A percentile compares a stretch with the other conserved stretches of the same genome.
These are phyloP conservation scores for Naumovozyma castellii DNA, from an alignment of 805 yeast species.

Conservation along the genomic window DNA sequence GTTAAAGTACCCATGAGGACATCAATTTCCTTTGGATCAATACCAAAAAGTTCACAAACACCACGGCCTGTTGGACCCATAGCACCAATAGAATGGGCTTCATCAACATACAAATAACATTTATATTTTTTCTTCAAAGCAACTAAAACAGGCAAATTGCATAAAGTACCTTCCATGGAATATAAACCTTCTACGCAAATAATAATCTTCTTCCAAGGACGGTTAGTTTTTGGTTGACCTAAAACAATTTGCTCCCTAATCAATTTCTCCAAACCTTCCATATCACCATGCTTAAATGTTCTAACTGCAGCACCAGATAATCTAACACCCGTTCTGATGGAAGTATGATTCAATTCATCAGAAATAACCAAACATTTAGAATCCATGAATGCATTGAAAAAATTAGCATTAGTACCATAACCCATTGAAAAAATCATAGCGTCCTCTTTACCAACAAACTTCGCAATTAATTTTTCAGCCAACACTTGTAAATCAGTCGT, in stretches of 20 bases:
- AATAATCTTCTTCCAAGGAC: slow-evolving; percentile 88
- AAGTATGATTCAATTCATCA: slow-evolving; percentile 91
- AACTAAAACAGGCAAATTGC: slow-evolving; percentile 67
- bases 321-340: slow-evolving; percentile 91
- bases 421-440: slow-evolving; percentile 87
- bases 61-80: slow-evolving; percentile 92
- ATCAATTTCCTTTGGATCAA: slow-evolving; percentile 69
- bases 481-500: slow-evolving; percentile 61
- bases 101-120: slow-evolving; percentile 86
- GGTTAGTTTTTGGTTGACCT: slow-evolving; percentile 90
- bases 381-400: slow-evolving; percentile 76
- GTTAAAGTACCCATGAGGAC: slow-evolving; percentile 96
- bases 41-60: slow-evolving; percentile 84
- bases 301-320: slow-evolving; percentile 87
- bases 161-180: slow-evolving; percentile 87
- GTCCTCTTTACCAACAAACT: slow-evolving; percentile 85
- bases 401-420: slow-evolving; percentile 86
- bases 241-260: slow-evolving; percentile 78
- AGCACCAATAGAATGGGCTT: slow-evolving; percentile 99
- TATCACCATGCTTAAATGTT: slow-evolving; percentile 86
- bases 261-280: slow-evolving; percentile 65
- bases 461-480: slow-evolving; percentile 71
- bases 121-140: slow-evolving; percentile 75
- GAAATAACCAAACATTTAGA: slow-evolving; percentile 83
- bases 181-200: slow-evolving; percentile 88